phyloP scores from a whole-genome alignment of 2,329 filamentous ascomycete genomes.

The Pseudodiploospora longispora region DNA sequence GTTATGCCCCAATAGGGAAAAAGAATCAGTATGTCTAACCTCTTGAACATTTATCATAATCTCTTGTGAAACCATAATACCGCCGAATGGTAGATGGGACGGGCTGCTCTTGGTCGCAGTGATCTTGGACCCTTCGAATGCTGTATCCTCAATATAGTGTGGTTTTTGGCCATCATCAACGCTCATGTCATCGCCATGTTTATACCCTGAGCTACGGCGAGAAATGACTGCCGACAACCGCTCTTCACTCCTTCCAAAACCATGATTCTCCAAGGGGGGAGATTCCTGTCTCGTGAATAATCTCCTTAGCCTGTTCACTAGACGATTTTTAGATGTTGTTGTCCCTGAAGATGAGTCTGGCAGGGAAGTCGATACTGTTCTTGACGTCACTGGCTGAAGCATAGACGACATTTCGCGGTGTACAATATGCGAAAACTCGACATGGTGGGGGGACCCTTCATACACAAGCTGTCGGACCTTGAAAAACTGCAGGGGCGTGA shows the following conservation, averaged over 20 bases:
- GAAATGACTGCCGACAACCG: slow-evolving; percentile 4
- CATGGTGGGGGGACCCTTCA: slow-evolving; percentile 36
- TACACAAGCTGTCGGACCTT: slow-evolving; percentile 57
- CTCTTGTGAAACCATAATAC: slow-evolving; percentile 56
- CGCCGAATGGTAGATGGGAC: slow-evolving; percentile 30
- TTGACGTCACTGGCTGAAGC: slow-evolving; percentile 10
- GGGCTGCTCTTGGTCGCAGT: slow-evolving; percentile 12
- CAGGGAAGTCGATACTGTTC: slow-evolving; percentile 2
- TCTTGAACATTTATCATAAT: slow-evolving; percentile 43
- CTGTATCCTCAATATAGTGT: slow-evolving; percentile 3
- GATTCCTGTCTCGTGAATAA: not conserved
- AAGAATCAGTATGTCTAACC: slow-evolving; percentile 1
- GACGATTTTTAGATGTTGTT: not conserved
- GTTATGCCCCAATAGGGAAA: not conserved
- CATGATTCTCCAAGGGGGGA: too few relatives aligned
- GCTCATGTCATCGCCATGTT: slow-evolving; percentile 6
- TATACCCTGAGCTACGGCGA: slow-evolving; percentile 3
- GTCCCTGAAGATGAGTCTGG: slow-evolving; percentile 1
- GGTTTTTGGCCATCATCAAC: slow-evolving; percentile 9
- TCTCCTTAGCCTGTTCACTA: not conserved
- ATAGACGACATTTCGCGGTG: slow-evolving; percentile 48
- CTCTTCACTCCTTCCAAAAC: slow-evolving; percentile 8
- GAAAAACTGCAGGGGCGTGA: slow-evolving; percentile 57
- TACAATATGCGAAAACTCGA: slow-evolving; percentile 51
- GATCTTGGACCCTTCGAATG: not conserved